Conservation (phyloP, 352 stramenopile species). For the Plasmopara viticola region DNA sequence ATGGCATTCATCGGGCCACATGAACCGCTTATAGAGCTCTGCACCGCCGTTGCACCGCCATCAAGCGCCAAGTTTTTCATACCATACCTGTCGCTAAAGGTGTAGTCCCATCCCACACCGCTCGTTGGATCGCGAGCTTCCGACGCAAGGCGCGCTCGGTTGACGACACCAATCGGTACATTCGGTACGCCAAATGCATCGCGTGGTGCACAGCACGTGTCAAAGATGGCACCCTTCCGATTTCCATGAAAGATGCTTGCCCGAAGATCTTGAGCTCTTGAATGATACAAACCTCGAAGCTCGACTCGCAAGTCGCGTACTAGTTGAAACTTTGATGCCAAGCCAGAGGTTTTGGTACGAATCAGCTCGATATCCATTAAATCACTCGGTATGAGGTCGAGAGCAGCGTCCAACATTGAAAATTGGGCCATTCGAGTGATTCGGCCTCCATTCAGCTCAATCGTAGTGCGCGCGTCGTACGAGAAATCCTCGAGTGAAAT, state of each 20-base stretch:
- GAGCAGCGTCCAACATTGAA: constrained; percentile 34
- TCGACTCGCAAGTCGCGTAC: constrained; percentile 41
- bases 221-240: constrained; percentile 36
- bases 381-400: constrained; percentile 28
- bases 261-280: constrained; percentile 44
- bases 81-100: constrained; percentile 45
- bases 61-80: constrained; percentile 45
- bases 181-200: constrained; percentile 49
- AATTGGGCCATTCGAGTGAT: constrained; percentile 35
- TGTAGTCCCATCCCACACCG: constrained; percentile 65
- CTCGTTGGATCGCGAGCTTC: constrained; percentile 45
- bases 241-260: constrained; percentile 46
- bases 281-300: constrained; percentile 64
- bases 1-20: constrained; percentile 60
- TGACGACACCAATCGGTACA: constrained; percentile 36
- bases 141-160: constrained; percentile 34
- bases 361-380: constrained; percentile 17
- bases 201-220: constrained; percentile 29
- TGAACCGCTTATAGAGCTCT: constrained; percentile 57
- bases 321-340: constrained; percentile 58
- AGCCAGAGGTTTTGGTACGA: constrained; percentile 21
- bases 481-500: constrained; percentile 34
- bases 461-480: constrained; percentile 31
- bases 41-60: constrained; percentile 43
- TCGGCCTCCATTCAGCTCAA: constrained; percentile 44